Evolutionary conservation across 805 yeast species (phyloP), one percentile per base, ranked within the genome.

Genomic region (Candida oleophila): DNA sequence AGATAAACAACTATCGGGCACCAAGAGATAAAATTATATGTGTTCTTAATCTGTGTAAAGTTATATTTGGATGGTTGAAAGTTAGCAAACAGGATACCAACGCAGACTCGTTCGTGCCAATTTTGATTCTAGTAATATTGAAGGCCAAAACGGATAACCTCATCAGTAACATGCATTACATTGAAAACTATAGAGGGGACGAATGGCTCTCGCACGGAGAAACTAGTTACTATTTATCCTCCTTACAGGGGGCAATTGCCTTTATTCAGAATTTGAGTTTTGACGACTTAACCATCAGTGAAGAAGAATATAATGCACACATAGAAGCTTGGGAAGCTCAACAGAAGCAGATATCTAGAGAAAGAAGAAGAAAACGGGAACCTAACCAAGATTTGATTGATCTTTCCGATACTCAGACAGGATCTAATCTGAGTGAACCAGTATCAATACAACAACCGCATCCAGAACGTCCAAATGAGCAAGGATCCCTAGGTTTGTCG

Each of bases 11-110:
- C 44, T 95, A 86, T 62, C 80, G 95, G 55, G 92, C 98, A 0
- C 99, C 99, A 14, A 74, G 99, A 44, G 99, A 95, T 61, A 94
- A 94, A 60, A 82, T 89, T 51, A 89, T 94, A 34, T 94, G 98
- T 62, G 75, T 94, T 2, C 73, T 94, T 51, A 95, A 94, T 66
- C 83, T 94, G 44, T 92, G 97, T 60, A 92, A 92, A 64, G 91
- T 94, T 18, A 85, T 95, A 4, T 91, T 90, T 71, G 95, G 96
- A 9, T 74, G 89, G 47, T 78, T 95, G 41, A 82, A 90, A 51
- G 87, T 83, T 49, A 75, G 82, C 45, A 86, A 82, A 48, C 70
- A 73, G 43, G 92, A 87, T 55, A 69, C 77, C 7, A 91, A 90
- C 54, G 99, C 99, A 0, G 99, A 94, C 66, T 81, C 87, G 34